Conservation (phyloP, 179 eudicot species). For the Nepenthes alata region DNA sequence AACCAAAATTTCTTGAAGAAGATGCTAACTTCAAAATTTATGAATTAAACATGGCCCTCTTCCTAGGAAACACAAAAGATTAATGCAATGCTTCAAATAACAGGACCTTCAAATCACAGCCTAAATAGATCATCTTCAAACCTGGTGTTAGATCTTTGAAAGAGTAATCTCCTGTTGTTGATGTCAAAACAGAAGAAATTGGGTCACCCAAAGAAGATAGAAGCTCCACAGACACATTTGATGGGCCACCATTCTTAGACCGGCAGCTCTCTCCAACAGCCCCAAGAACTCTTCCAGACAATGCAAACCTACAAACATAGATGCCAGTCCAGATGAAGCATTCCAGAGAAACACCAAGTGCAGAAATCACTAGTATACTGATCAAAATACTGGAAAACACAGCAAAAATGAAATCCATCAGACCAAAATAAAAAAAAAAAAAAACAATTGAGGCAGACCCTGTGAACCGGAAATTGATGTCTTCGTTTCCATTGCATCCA, state of each 20-base stretch:
- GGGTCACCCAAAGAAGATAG: slow-evolving; percentile 44
- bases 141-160: slow-evolving; percentile 79
- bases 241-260: slow-evolving; percentile 69
- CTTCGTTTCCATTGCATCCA: slow-evolving; percentile 94
- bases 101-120: neutral
- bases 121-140: slow-evolving; percentile 9
- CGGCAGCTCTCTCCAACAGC: slow-evolving; percentile 78
- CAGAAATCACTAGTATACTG: too few relatives aligned
- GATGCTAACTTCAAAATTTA: too few relatives aligned
- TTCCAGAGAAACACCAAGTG: neutral
- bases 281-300: slow-evolving; percentile 81
- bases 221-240: slow-evolving; percentile 76
- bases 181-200: slow-evolving; percentile 59
- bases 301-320: slow-evolving; percentile 48
- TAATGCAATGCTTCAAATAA: neutral
- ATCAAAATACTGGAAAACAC: neutral
- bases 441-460: slow-evolving; percentile 44
- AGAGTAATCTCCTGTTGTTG: slow-evolving; percentile 55
- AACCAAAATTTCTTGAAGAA: neutral
- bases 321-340: neutral
- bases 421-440: neutral
- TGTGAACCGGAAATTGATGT: slow-evolving; percentile 86
- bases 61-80: neutral
- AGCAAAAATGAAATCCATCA: neutral
- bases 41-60: neutral